Conservation (phyloP, 495 filamentous ascomycete species). For the Parachaetomium inaequale region DNA sequence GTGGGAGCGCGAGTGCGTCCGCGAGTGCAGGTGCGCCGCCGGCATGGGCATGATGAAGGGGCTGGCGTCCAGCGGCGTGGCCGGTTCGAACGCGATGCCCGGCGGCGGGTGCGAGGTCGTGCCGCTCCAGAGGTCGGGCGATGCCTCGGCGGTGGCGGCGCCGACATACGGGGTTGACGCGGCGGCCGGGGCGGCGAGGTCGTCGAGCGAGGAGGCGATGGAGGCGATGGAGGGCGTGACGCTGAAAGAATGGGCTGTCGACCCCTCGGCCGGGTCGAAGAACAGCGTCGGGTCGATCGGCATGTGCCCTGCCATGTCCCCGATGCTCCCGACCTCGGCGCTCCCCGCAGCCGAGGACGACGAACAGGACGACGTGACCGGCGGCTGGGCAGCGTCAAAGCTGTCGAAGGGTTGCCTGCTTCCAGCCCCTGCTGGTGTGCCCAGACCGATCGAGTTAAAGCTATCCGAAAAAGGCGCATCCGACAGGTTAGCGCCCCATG, state of each 20-base stretch:
- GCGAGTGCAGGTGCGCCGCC: background rate
- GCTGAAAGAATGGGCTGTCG: constrained; percentile 25
- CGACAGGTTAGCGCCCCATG: constrained; percentile 17
- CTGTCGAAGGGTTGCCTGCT: background rate
- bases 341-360: constrained; percentile 1
- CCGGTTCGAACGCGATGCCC: constrained; percentile 19
- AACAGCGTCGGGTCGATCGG: constrained; percentile 31
- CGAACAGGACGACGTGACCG: background rate
- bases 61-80: constrained; percentile 16
- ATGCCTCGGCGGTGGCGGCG: background rate
- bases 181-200: constrained; percentile 9
- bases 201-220: constrained; percentile 28
- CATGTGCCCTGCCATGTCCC: constrained; percentile 19
- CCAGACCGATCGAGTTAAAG: background rate
- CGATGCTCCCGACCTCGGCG: constrained; percentile 6
- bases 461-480: constrained; percentile 10
- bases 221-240: constrained; percentile 24
- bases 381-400: background rate
- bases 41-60: constrained; percentile 3
- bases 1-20: background rate
- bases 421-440: background rate
- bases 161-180: constrained; percentile 22
- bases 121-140: background rate
- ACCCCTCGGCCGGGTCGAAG: constrained; percentile 24
- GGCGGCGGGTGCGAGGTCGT: constrained; percentile 6